Percentiles rank a stretch among this genome's conserved stretches.
These are phyloP conservation scores for Globisporangium mamillatum DNA, from an alignment of 352 stramenopile species.

Conservation along the genomic window DNA sequence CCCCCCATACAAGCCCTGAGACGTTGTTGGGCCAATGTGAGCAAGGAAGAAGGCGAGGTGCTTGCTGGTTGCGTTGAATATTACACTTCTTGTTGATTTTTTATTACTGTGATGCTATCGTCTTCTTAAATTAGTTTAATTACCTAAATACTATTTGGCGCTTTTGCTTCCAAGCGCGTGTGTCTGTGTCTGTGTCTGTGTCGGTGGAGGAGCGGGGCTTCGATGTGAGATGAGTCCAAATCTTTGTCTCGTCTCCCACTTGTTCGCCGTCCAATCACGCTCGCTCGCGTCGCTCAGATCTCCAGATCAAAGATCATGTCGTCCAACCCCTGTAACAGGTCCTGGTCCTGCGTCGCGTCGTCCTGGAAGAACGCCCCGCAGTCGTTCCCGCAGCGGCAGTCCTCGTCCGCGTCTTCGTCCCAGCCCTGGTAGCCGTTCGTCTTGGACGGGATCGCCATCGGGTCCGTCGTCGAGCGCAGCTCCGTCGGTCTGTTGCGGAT, in stretches of 20 bases:
- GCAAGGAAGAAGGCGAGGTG: too few relatives aligned
- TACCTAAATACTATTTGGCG: too few relatives aligned
- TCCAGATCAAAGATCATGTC: slow-evolving; percentile 74
- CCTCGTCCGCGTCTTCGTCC: slow-evolving; percentile 29
- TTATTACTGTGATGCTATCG: too few relatives aligned
- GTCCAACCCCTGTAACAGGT: slow-evolving; percentile 18
- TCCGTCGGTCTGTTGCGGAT: neutral
- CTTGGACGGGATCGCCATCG: slow-evolving; percentile 36
- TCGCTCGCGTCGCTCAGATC: slow-evolving; percentile 30
- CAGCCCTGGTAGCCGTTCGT: slow-evolving; percentile 17
- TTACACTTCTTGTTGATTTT: too few relatives aligned
- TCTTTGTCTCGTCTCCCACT: neutral
- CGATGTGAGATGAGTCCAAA: too few relatives aligned
- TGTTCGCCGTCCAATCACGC: neutral
- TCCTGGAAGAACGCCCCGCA: slow-evolving; percentile 34
- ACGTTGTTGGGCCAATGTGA: too few relatives aligned
- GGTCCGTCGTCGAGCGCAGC: slow-evolving; percentile 17
- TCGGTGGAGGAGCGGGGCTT: too few relatives aligned
- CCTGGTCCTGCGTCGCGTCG: slow-evolving; percentile 8
- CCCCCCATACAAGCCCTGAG: too few relatives aligned
- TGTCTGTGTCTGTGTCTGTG: too few relatives aligned
- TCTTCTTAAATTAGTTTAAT: too few relatives aligned
- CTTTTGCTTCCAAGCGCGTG: too few relatives aligned
- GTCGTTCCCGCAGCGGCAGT: slow-evolving; percentile 44
- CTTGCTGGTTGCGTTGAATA: too few relatives aligned